Conservation (phyloP, 495 filamentous ascomycete species). For the Friedmanniomyces endolithicus region DNA sequence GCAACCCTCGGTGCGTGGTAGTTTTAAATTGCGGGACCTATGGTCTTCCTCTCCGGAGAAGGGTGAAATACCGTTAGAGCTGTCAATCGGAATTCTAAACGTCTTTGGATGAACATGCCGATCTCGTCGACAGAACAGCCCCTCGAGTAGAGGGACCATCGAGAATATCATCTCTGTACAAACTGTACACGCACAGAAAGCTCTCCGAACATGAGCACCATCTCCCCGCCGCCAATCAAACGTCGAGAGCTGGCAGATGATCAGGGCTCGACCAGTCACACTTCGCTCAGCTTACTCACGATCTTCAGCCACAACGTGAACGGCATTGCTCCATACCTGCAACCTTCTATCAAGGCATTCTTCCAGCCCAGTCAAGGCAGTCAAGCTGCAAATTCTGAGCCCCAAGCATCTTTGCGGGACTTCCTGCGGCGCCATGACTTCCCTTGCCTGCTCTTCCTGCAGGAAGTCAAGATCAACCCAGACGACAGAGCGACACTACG, state of each 20-base stretch:
- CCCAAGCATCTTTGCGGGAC: slow-evolving; percentile 28
- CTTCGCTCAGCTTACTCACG: neutral
- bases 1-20: neutral
- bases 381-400: neutral
- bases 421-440: slow-evolving; percentile 37
- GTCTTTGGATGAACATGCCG: neutral
- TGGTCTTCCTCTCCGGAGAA: too few relatives aligned
- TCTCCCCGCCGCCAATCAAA: slow-evolving; percentile 8
- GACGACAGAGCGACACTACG: slow-evolving; percentile 27
- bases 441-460: slow-evolving; percentile 38
- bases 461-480: slow-evolving; percentile 41
- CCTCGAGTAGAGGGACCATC: neutral
- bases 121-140: neutral
- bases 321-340: slow-evolving; percentile 36
- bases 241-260: slow-evolving; percentile 1
- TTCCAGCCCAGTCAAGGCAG: slow-evolving; percentile 21
- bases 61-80: too few relatives aligned
- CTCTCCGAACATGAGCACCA: neutral
- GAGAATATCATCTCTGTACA: neutral
- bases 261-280: neutral
- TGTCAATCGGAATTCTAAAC: too few relatives aligned
- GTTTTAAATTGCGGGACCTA: too few relatives aligned
- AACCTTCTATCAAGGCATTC: slow-evolving; percentile 34
- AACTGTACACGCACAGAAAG: neutral
- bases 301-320: slow-evolving; percentile 44